Conservation (phyloP, 192 early-diverging fungal genomes). For the Coemansia sp. region DNA sequence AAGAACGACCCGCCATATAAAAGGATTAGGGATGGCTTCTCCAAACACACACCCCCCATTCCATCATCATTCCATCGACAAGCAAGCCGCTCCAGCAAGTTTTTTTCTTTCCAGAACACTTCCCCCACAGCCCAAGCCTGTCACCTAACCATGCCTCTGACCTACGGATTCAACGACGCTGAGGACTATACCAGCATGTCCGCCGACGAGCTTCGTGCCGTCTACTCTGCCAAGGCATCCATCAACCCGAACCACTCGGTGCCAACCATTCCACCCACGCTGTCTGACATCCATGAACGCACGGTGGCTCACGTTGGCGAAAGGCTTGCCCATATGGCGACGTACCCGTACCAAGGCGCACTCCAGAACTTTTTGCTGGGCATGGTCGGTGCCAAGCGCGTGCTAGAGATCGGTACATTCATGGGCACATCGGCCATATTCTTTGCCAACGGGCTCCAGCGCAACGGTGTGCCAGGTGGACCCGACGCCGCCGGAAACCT, state of each 20-base stretch:
- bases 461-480: constrained; percentile 21
- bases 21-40: background rate
- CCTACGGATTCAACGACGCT: constrained; percentile 11
- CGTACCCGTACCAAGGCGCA: constrained; percentile 48
- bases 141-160: background rate
- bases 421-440: constrained; percentile 60
- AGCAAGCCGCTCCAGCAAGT: background rate
- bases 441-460: constrained; percentile 61
- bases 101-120: background rate
- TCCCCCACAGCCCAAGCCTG: background rate
- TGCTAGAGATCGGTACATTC: constrained; percentile 67
- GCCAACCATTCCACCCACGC: constrained; percentile 16
- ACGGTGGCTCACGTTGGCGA: constrained; percentile 4
- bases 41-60: background rate
- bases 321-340: constrained; percentile 30
- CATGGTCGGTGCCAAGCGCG: constrained; percentile 42
- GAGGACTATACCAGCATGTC: no score
- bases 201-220: constrained; percentile 5
- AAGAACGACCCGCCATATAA: no score
- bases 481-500: constrained; percentile 6
- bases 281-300: constrained; percentile 7
- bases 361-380: constrained; percentile 49
- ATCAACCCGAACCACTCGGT: constrained; percentile 16
- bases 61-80: background rate
- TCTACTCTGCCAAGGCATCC: constrained; percentile 24